Percentiles rank a stretch among this genome's conserved stretches.
These are phyloP conservation scores for Chernovozyma sophiae-reginae DNA, from an alignment of 1,139 yeast genomes.

Conservation along the genomic window DNA sequence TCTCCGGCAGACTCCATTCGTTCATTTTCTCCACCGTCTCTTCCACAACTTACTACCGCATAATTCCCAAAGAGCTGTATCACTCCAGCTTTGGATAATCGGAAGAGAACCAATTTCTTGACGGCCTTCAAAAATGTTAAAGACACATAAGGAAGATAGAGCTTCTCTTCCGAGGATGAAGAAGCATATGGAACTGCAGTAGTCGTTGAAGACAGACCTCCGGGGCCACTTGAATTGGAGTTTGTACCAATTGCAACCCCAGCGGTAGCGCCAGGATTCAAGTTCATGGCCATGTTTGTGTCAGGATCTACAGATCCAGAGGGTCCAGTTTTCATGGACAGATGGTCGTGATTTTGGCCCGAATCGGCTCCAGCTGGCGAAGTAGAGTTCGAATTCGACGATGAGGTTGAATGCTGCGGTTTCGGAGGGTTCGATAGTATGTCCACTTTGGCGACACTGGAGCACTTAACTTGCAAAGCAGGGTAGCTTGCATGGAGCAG, in stretches of 20 bases:
- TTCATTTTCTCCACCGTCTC: too few relatives aligned
- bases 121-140: slow-evolving; percentile 60
- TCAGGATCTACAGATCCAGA: not conserved
- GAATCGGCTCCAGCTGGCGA: not conserved
- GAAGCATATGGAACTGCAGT: not conserved
- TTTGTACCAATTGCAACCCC: not conserved
- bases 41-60: too few relatives aligned
- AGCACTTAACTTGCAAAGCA: slow-evolving; percentile 16
- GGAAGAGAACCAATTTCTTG: slow-evolving; percentile 49
- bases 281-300: not conserved
- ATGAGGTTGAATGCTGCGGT: slow-evolving; percentile 1
- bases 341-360: not conserved
- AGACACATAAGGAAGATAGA: slow-evolving; percentile 42
- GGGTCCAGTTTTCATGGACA: too few relatives aligned
- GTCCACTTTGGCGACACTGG: slow-evolving; percentile 26
- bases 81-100: slow-evolving; percentile 35
- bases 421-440: slow-evolving; percentile 24
- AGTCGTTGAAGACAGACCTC: not conserved
- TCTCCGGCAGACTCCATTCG: slow-evolving; percentile 14
- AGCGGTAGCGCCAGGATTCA: not conserved
- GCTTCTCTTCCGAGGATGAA: not conserved
- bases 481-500: not conserved
- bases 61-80: slow-evolving; percentile 56
- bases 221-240: not conserved
- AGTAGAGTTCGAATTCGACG: not conserved